Percentiles rank a stretch among this genome's conserved stretches.
Evolutionary conservation across 2,329 filamentous ascomycete species (phyloP).

Genomic region (Zymoseptoria ardabiliae): DNA sequence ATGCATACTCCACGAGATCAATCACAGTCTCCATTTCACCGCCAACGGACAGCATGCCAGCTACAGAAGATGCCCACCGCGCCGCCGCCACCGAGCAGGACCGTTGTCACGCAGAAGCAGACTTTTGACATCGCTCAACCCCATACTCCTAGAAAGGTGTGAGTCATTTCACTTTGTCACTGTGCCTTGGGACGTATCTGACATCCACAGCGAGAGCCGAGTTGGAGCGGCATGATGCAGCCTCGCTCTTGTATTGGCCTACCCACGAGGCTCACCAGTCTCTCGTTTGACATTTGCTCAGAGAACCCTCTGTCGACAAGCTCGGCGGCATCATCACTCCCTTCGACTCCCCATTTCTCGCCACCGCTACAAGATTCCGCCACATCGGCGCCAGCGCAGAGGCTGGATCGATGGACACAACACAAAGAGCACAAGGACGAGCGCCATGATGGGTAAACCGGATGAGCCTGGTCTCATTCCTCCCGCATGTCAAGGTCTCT

Average conservation of each 20-base stretch:
- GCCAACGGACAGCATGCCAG: too few relatives aligned
- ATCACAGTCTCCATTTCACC: too few relatives aligned
- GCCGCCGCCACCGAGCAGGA: too few relatives aligned
- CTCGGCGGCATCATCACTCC: neutral
- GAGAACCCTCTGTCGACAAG: too few relatives aligned
- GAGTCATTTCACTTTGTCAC: too few relatives aligned
- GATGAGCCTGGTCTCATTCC: conserved; percentile 89
- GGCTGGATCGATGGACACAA: conserved; percentile 32
- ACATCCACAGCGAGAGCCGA: neutral
- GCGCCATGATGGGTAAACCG: conserved; percentile 89
- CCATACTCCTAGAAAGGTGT: too few relatives aligned
- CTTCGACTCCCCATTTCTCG: neutral
- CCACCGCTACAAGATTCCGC: too few relatives aligned
- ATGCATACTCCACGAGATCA: conserved; percentile 49
- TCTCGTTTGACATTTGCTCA: too few relatives aligned
- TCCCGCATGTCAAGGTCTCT: conserved; percentile 89
- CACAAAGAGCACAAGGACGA: conserved; percentile 94
- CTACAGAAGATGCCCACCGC: too few relatives aligned
- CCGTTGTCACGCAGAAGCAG: too few relatives aligned
- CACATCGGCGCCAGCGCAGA: too few relatives aligned
- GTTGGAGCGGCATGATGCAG: neutral
- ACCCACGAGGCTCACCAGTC: neutral
- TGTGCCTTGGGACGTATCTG: neutral
- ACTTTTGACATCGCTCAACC: too few relatives aligned
- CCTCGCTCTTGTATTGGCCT: neutral